Evolutionary conservation across 768 basidiomycete species (phyloP).

Genomic region (Lyophyllum semitale): DNA sequence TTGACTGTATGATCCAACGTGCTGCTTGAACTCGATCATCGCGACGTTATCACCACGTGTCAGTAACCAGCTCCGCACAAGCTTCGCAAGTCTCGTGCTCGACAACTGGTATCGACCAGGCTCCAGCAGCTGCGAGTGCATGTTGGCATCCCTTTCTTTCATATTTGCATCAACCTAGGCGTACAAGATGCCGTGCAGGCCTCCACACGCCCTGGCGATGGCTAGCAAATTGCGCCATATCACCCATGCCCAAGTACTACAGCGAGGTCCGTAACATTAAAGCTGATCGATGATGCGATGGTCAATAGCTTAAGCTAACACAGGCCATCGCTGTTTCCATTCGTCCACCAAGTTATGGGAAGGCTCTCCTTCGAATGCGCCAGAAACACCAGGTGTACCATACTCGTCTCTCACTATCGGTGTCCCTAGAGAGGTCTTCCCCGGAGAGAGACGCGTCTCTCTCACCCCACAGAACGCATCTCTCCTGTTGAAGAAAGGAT

Average conservation of each 20-base stretch:
- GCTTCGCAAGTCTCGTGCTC: no score
- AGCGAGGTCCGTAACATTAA: constrained; percentile 17
- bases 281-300: constrained; percentile 1
- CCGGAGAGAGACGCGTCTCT: constrained; percentile 78
- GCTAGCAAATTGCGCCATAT: constrained; percentile 24
- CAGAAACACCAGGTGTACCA: constrained; percentile 42
- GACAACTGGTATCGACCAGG: background rate
- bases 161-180: constrained; percentile 5
- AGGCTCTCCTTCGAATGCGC: constrained; percentile 27
- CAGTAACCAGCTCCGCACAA: no score
- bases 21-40: background rate
- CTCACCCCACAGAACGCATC: constrained; percentile 80
- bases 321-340: constrained; percentile 36
- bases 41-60: constrained; percentile 6
- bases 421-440: constrained; percentile 75
- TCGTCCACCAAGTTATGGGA: constrained; percentile 26
- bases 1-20: background rate
- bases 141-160: constrained; percentile 7
- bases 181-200: constrained; percentile 32
- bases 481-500: constrained; percentile 81
- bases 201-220: constrained; percentile 27
- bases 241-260: constrained; percentile 7
- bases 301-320: background rate
- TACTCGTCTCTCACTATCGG: constrained; percentile 78
- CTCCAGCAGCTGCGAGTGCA: constrained; percentile 1